Base-by-base conservation (phyloP, 768 basidiomycete genomes). In the Leccinum longicurvipes region DNA sequence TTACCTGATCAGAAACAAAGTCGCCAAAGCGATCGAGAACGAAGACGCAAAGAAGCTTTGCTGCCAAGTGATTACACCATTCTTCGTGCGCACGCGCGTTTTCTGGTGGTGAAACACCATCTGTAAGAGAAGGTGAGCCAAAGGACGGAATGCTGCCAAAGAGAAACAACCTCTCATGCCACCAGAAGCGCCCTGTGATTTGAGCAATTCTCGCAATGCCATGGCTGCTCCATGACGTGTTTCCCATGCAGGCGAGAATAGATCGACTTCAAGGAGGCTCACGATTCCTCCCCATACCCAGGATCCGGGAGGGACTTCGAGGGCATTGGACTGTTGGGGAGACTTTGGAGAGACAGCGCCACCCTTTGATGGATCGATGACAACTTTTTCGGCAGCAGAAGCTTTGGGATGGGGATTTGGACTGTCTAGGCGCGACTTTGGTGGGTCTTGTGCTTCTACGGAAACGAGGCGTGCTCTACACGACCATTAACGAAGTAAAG, bases 11-110 rank as follows among this genome's bases (percentile, higher is more conserved):
- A 0, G 93, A 91, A 32, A 97, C 86, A 67, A 95, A 99, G 72
- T 99, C 97, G 3, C 95, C 93, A 64, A 99, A 99, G n/a, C 97
- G 86, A 69, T 99, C 97, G 24, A 98, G 78, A 29, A 96, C 89
- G 59, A 98, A 89, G 9, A 98, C 85, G 62, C 87, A 89, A 3
- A 98, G 81, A 50, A 97, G 82, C 61, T 88, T 88, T 10, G 91
- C 84, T 2, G 92, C 88, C 15, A 98, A 74, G 55, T 87, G 84
- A 58, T 95, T 95, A 71, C 91, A 93, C 93, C 93, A 96, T 63
- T 80, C 80, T 70, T 91, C 89, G 63, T 94, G 92, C 0, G 78
- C 78, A 41, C 76, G 69, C 19, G 79, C 78, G 61, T 94, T 94
- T 65, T 85, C 84, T 52, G 76, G 72, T 52, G 57, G 61, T 3